phyloP scores from a whole-genome alignment of 2,329 filamentous ascomycete genomes.

The Seiridium cupressi region DNA sequence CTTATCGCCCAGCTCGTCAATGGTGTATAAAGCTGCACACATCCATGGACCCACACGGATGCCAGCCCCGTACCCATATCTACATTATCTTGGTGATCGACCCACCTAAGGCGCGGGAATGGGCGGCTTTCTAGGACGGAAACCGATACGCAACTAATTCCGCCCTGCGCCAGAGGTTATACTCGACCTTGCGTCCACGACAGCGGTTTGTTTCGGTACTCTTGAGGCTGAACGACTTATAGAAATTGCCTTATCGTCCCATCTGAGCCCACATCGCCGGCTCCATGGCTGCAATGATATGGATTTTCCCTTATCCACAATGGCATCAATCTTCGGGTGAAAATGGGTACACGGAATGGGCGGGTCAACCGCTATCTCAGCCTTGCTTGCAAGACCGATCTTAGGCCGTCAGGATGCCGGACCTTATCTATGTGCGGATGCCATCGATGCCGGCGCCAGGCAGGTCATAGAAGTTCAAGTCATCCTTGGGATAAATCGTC shows the following conservation, averaged over 20 bases:
- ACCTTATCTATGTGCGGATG: not conserved
- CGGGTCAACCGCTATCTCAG: not conserved
- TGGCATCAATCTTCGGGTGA: not conserved
- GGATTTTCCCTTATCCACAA: not conserved
- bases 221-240: not conserved
- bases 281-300: not conserved
- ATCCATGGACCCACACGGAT: not conserved
- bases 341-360: not conserved
- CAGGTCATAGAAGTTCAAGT: not conserved
- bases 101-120: not conserved
- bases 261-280: conserved; percentile 1
- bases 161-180: not conserved
- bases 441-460: not conserved
- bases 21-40: not conserved
- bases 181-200: not conserved
- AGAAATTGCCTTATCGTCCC: not conserved
- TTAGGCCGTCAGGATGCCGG: not conserved
- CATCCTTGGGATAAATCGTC: not conserved
- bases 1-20: too few relatives aligned
- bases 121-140: not conserved
- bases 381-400: not conserved
- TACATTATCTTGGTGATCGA: not conserved
- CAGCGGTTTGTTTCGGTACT: not conserved
- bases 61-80: not conserved
- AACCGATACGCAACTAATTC: conserved; percentile 1